phyloP scores from a whole-genome alignment of 1,284 basidiomycete species.

The Phellopilus nigrolimitatus region DNA sequence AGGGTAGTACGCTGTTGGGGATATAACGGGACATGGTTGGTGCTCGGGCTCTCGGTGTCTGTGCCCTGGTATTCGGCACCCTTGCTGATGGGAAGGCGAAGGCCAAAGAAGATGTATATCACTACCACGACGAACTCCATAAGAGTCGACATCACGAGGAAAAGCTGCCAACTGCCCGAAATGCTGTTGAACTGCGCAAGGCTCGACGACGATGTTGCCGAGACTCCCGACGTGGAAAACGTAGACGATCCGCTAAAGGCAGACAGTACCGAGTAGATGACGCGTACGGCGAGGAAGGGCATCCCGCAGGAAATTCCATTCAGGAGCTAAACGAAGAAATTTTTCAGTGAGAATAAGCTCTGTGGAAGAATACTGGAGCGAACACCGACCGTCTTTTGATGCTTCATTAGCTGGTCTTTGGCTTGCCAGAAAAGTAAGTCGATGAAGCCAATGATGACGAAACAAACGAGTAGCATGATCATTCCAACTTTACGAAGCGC shows the following conservation, averaged over 20 bases:
- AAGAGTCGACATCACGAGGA: slow-evolving; percentile 17
- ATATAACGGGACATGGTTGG: background rate
- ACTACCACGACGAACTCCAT: slow-evolving; percentile 19
- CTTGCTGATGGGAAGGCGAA: slow-evolving; percentile 11
- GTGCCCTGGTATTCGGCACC: background rate
- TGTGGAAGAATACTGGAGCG: background rate
- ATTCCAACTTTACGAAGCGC: slow-evolving; percentile 32
- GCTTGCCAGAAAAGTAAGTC: slow-evolving; percentile 43
- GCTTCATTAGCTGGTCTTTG: slow-evolving; percentile 42
- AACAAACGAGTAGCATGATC: slow-evolving; percentile 45
- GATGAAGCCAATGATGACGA: slow-evolving; percentile 38
- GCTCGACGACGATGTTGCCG: background rate
- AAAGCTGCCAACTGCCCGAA: slow-evolving; percentile 17
- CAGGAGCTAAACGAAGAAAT: slow-evolving; percentile 42
- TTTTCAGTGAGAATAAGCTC: background rate
- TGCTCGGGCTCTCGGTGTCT: background rate
- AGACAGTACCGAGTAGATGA: slow-evolving; percentile 48
- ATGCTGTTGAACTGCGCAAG: slow-evolving; percentile 19
- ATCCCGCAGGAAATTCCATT: slow-evolving; percentile 46
- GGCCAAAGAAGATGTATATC: slow-evolving; percentile 18
- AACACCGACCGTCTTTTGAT: slow-evolving; percentile 42
- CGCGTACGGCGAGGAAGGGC: slow-evolving; percentile 54
- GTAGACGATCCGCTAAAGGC: slow-evolving; percentile 32
- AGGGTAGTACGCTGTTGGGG: background rate
- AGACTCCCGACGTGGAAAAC: background rate